These are phyloP conservation scores for Backusella mclennaniae DNA, from an alignment of 192 early-diverging fungal genomes.

Conservation along the genomic window DNA sequence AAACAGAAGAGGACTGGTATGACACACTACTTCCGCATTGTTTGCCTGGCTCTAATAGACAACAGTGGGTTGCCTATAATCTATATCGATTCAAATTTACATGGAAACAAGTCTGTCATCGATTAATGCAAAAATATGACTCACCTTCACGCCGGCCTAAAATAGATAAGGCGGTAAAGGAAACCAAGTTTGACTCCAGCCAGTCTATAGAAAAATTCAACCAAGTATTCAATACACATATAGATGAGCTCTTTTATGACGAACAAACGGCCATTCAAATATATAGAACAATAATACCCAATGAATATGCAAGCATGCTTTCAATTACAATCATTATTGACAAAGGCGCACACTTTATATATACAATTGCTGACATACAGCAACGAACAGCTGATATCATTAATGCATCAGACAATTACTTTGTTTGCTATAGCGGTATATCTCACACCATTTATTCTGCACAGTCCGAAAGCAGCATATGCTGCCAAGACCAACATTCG, in stretches of 20 bases:
- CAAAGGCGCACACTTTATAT: not conserved
- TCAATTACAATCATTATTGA: not conserved
- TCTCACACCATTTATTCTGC: not conserved
- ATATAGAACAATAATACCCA: not conserved
- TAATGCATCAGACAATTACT: not conserved
- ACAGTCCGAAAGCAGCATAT: not conserved
- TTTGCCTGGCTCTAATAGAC: not conserved
- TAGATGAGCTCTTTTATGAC: not conserved
- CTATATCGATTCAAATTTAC: not conserved
- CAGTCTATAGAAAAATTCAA: not conserved
- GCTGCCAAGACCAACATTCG: not conserved
- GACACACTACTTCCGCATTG: not conserved
- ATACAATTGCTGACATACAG: not conserved
- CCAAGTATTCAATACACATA: not conserved
- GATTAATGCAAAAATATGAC: not conserved
- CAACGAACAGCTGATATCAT: not conserved
- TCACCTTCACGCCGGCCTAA: not conserved
- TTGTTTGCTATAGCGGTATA: not conserved
- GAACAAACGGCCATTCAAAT: not conserved
- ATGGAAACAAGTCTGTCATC: constrained; percentile 1
- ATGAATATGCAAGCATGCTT: not conserved
- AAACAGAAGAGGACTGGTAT: not conserved
- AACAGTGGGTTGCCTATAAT: not conserved
- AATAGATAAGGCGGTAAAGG: not conserved
- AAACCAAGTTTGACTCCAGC: not conserved